Percentiles rank a stretch among this genome's conserved stretches.
These are phyloP conservation scores for Fusarium stilboides DNA, from an alignment of 2,329 filamentous ascomycete genomes.

Conservation along the genomic window DNA sequence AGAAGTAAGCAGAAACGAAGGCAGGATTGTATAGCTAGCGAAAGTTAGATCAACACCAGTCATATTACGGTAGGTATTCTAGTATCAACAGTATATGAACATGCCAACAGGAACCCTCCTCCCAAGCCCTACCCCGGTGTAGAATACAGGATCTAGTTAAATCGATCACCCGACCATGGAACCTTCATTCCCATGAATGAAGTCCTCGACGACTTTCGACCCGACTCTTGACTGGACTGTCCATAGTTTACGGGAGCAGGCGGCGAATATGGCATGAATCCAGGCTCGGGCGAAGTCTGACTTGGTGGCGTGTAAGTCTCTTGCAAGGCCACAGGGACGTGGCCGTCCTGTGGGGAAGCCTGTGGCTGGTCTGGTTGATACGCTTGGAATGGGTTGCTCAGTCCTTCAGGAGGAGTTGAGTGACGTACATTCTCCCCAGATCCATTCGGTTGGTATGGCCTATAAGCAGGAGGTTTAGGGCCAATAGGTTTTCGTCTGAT, in stretches of 20 bases:
- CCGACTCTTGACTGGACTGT: conserved; percentile 1
- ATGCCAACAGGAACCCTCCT: no score
- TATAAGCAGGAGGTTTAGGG: conserved; percentile 11
- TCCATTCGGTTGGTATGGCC: conserved; percentile 18
- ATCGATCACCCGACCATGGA: conserved; percentile 25
- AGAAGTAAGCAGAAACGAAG: no score
- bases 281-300: conserved; percentile 4
- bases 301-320: neutral
- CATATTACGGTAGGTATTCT: no score
- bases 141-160: neutral
- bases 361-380: conserved; percentile 27
- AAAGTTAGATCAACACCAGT: no score
- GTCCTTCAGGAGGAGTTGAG: conserved; percentile 8
- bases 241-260: conserved; percentile 1
- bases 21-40: no score
- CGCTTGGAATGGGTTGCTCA: conserved; percentile 16
- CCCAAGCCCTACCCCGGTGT: neutral
- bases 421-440: conserved; percentile 8
- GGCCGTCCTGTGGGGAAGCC: neutral
- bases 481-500: conserved; percentile 36
- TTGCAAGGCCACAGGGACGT: neutral
- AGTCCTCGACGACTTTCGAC: conserved; percentile 14
- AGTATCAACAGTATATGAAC: no score
- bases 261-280: conserved; percentile 6
- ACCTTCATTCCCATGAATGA: conserved; percentile 41